phyloP scores from a whole-genome alignment of 257 asterid genomes.

The Solanum megistacrolobum region DNA sequence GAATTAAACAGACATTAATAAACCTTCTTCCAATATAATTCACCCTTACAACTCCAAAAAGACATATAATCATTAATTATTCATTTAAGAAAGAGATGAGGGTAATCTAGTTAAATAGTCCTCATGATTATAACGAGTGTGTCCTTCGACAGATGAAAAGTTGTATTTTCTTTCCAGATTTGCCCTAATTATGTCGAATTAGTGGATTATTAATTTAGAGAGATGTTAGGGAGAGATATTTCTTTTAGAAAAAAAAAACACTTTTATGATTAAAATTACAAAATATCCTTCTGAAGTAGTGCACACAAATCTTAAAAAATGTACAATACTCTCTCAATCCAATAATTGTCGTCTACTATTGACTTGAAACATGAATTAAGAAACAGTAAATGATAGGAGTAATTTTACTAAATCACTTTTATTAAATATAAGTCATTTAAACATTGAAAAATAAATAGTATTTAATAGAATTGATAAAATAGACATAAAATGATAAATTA shows the following conservation, averaged over 20 bases:
- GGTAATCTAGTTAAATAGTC: neutral
- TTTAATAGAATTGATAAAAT: no score
- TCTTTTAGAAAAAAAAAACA: neutral
- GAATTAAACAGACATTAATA: neutral
- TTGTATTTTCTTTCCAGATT: neutral
- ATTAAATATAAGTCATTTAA: neutral
- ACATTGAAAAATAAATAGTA: neutral
- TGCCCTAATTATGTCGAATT: neutral
- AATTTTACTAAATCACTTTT: no score
- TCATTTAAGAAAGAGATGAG: neutral
- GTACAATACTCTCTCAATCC: neutral
- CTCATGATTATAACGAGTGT: neutral
- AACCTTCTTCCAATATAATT: neutral
- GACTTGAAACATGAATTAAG: no score
- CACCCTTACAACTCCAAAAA: neutral
- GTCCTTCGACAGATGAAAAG: neutral
- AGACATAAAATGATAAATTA: neutral
- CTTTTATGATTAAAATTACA: neutral
- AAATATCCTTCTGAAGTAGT: neutral
- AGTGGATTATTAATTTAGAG: neutral
- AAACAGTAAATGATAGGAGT: no score
- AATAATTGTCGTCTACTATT: neutral
- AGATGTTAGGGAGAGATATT: neutral
- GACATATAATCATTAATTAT: neutral
- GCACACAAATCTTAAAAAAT: neutral